These are phyloP conservation scores for Nakaseomyces uthaithaninus DNA, from an alignment of 1,139 yeast genomes.

Conservation along the genomic window DNA sequence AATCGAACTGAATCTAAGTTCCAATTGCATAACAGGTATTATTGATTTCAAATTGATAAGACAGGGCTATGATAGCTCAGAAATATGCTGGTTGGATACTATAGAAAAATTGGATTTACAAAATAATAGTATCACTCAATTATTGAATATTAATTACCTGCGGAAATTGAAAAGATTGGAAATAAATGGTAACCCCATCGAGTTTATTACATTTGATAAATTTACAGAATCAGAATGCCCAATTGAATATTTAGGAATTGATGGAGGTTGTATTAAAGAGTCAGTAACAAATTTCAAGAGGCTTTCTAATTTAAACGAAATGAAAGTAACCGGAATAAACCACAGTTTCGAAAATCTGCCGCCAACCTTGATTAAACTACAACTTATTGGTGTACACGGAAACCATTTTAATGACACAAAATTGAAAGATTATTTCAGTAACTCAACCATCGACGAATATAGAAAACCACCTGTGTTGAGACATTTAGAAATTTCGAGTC, in stretches of 20 bases:
- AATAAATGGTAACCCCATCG: conserved; percentile 24
- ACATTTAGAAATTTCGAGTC: conserved; percentile 7
- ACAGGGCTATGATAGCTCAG: conserved; percentile 8
- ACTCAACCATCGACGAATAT: too few species aligned
- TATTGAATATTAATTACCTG: conserved; percentile 18
- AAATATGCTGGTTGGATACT: conserved; percentile 16
- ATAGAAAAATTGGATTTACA: conserved; percentile 22
- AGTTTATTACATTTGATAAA: conserved; percentile 3
- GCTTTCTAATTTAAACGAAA: background rate
- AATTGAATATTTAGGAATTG: background rate
- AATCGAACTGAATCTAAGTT: background rate
- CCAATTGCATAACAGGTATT: background rate
- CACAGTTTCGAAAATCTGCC: background rate
- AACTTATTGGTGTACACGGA: background rate
- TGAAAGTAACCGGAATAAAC: background rate
- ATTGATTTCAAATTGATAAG: conserved; percentile 15
- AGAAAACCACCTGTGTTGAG: conserved; percentile 4
- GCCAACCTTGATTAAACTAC: background rate
- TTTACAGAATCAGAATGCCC: too few species aligned
- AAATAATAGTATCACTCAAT: conserved; percentile 18
- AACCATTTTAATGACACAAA: background rate
- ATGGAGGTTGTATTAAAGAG: background rate
- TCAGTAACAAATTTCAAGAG: background rate
- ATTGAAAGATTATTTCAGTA: background rate
- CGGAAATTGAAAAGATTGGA: conserved; percentile 15